Percentiles rank a stretch among this genome's conserved stretches.
These are phyloP conservation scores for Penicillium sp. DNA, from an alignment of 2,329 filamentous ascomycete genomes.

Conservation along the genomic window DNA sequence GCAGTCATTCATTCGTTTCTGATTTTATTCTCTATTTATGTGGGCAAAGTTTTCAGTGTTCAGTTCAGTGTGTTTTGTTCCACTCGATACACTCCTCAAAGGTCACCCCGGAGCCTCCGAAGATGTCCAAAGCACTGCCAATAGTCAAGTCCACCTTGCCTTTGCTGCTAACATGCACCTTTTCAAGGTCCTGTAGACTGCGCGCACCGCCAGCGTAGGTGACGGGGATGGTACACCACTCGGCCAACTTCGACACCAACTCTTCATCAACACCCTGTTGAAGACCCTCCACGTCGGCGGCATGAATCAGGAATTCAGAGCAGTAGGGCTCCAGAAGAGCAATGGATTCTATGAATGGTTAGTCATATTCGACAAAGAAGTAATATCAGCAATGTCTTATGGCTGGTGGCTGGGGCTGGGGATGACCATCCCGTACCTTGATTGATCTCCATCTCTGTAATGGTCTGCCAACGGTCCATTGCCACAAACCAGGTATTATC, in stretches of 20 bases:
- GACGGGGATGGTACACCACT: slow-evolving; percentile 90
- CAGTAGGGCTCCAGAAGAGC: slow-evolving; percentile 83
- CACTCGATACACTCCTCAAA: slow-evolving; percentile 89
- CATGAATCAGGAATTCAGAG: slow-evolving; percentile 95
- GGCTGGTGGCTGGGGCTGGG: no score
- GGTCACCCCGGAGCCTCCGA: slow-evolving; percentile 83
- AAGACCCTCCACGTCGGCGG: slow-evolving; percentile 93
- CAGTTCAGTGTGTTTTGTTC: slow-evolving; percentile 61
- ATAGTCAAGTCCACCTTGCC: slow-evolving; percentile 93
- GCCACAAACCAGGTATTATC: slow-evolving; percentile 89
- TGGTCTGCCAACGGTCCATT: slow-evolving; percentile 98
- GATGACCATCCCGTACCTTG: slow-evolving; percentile 62
- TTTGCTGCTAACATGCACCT: slow-evolving; percentile 75
- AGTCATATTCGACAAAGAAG: no score
- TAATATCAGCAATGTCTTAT: no score
- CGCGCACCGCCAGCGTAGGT: slow-evolving; percentile 96
- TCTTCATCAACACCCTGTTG: slow-evolving; percentile 89
- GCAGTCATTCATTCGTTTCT: slow-evolving; percentile 11
- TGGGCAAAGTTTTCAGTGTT: no score
- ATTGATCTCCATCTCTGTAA: slow-evolving; percentile 94
- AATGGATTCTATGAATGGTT: slow-evolving; percentile 70
- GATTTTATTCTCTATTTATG: slow-evolving; percentile 61
- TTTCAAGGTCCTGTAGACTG: slow-evolving; percentile 77
- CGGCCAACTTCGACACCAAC: slow-evolving; percentile 73
- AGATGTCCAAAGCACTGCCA: slow-evolving; percentile 93